Evolutionary conservation across 2,329 filamentous ascomycete species (phyloP), one percentile per base, ranked within the genome.

Genomic region (Cercospora zeae-maydis): DNA sequence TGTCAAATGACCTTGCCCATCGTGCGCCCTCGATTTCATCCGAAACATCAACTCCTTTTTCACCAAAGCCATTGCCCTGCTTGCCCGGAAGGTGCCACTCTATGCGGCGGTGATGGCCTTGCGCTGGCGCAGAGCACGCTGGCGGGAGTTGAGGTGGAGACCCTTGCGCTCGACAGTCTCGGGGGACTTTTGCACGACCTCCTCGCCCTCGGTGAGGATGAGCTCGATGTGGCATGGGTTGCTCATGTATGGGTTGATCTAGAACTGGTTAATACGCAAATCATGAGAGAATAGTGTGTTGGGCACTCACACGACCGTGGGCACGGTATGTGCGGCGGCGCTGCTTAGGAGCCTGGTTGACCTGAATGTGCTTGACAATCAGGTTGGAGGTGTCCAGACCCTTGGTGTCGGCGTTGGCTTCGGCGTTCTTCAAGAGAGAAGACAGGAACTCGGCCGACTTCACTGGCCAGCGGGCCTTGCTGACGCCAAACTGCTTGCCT

Each of bases 221-320:
- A 99, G 86, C 86, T 99, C 96, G 82, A 99, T 96, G 89, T 99
- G 95, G 91, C 93, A 99, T 75, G 95, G 95, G 89, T 96, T 96
- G 75, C 93, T 97, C 96, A 99, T 98, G 88, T 98, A 99, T 70
- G 95, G 95, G 89, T 99, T 99, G 86, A 99, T 99, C 93, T 97
- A 59, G 16, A 45, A 7, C 13, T 36, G 14, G 53, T 67, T 42
- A 65, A 59, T 36, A 51, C 42, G n/a, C 11, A 6, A 3, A 31
- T 1, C 10, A 1, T 27, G 36, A 10, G 13, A 30, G 4, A 13
- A 2, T 9, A 8, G n/a, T 30, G 10, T 1, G 5, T 27, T 16
- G 31, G 13, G 60, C 58, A 92, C 93, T 77, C 96, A 97, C 93
- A 86, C 95, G 92, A 88, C 95, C 95, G 88, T 99, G 95, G 71